These are phyloP conservation scores for Cyberlindnera mrakii DNA, from an alignment of 805 yeast species.

Conservation along the genomic window DNA sequence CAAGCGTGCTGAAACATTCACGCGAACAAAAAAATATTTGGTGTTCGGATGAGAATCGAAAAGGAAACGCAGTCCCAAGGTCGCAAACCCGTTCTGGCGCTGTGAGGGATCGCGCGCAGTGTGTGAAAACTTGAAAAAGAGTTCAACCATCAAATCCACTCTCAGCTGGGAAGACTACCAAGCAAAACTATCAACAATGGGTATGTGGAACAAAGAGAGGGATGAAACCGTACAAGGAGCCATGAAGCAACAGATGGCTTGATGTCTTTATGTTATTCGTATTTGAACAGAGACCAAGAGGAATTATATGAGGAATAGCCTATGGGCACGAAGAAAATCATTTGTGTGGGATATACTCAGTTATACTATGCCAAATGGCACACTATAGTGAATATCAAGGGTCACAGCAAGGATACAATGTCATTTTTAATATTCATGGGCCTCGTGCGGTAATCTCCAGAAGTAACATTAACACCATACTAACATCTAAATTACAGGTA, in stretches of 20 bases:
- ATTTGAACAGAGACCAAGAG: too few relatives aligned
- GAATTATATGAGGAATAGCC: too few relatives aligned
- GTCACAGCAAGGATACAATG: not conserved
- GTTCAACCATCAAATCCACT: constrained; percentile 8
- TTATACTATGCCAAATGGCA: too few relatives aligned
- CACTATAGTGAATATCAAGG: not conserved
- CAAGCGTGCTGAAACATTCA: constrained; percentile 1
- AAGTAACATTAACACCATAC: constrained; percentile 2
- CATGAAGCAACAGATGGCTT: too few relatives aligned
- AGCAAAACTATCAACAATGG: constrained; percentile 25
- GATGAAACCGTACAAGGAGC: too few relatives aligned
- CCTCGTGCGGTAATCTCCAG: too few relatives aligned
- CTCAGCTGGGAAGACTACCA: constrained; percentile 12
- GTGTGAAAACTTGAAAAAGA: constrained; percentile 21
- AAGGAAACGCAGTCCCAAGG: constrained; percentile 16
- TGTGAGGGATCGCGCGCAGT: not conserved
- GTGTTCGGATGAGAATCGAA: constrained; percentile 15
- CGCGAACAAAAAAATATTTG: constrained; percentile 2
- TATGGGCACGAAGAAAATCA: too few relatives aligned
- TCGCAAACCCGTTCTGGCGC: not conserved
- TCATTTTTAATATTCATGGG: too few relatives aligned
- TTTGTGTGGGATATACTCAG: too few relatives aligned
- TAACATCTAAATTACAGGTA: constrained; percentile 48
- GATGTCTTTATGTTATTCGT: too few relatives aligned
- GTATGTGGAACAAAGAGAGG: constrained; percentile 16